Conservation (phyloP, 1,284 basidiomycete species). For the Ceraceosorus guamensis region DNA sequence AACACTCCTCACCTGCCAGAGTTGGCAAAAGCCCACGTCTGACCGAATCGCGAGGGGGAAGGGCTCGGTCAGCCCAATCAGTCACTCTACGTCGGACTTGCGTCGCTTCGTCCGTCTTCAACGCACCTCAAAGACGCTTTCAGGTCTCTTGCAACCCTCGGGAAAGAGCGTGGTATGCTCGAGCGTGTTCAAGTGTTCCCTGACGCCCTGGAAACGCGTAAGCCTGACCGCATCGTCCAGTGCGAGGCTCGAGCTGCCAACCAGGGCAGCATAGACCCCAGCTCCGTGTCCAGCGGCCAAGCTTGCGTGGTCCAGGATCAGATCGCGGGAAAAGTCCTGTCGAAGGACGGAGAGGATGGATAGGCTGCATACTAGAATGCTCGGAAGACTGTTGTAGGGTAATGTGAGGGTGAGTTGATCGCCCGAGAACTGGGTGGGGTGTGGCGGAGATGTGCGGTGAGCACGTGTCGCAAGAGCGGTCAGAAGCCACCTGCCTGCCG, state of each 20-base stretch:
- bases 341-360: constrained; percentile 41
- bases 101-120: no score
- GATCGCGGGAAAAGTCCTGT: constrained; percentile 38
- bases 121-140: constrained; percentile 33
- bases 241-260: constrained; percentile 10
- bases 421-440: constrained; percentile 22
- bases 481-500: no score
- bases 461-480: not conserved
- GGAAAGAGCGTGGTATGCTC: constrained; percentile 27
- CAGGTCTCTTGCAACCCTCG: constrained; percentile 33
- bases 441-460: no score
- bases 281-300: constrained; percentile 42
- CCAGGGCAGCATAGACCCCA: constrained; percentile 40
- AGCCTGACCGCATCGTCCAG: no score
- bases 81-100: no score
- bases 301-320: constrained; percentile 35
- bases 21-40: constrained; percentile 46
- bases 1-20: constrained; percentile 19
- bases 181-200: no score
- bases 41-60: not conserved
- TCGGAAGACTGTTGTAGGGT: constrained; percentile 42
- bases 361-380: constrained; percentile 39
- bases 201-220: no score
- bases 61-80: not conserved
- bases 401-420: constrained; percentile 44